A percentile compares a stretch with the other conserved stretches of the same genome.
phyloP scores from a whole-genome alignment of 2,329 filamentous ascomycete genomes.

The Diaporthe ampelina region DNA sequence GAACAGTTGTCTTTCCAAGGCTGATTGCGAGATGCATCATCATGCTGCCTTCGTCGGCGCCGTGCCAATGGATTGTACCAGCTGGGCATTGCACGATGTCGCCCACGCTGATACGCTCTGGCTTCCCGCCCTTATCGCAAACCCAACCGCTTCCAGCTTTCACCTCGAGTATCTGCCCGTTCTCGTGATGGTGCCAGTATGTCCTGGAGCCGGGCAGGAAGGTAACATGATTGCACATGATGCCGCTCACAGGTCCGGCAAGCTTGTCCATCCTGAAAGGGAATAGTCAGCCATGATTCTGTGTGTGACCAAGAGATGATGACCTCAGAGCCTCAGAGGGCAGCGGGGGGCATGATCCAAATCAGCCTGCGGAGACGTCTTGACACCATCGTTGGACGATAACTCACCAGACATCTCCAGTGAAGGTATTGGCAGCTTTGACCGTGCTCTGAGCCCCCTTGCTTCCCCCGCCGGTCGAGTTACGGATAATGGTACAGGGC shows the following conservation, averaged over 20 bases:
- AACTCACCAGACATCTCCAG: constrained; percentile 32
- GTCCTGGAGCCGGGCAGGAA: constrained; percentile 59
- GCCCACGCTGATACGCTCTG: constrained; percentile 53
- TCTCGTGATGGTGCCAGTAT: constrained; percentile 60
- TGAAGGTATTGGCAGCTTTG: constrained; percentile 38
- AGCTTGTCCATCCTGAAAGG: constrained; percentile 34
- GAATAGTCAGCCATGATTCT: not conserved
- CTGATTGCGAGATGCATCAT: constrained; percentile 57
- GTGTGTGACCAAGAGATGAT: not conserved
- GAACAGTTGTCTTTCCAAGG: constrained; percentile 51
- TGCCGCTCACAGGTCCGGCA: constrained; percentile 25
- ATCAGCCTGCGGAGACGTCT: not conserved
- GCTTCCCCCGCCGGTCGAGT: constrained; percentile 30
- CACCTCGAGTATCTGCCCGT: constrained; percentile 58
- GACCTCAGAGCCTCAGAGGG: not conserved
- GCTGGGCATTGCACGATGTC: constrained; percentile 57
- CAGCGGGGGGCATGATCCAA: not conserved
- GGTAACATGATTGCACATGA: constrained; percentile 50
- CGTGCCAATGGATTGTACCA: constrained; percentile 61
- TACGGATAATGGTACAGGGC: constrained; percentile 36
- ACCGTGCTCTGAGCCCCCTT: constrained; percentile 30
- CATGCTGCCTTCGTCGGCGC: constrained; percentile 54
- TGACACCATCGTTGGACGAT: not conserved
- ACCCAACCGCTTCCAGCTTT: constrained; percentile 57
- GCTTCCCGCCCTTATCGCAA: constrained; percentile 56